A percentile compares a stretch with the other conserved stretches of the same genome.
Evolutionary conservation across 2,329 filamentous ascomycete genomes (phyloP).

Genomic region (Fusarium nodosum): DNA sequence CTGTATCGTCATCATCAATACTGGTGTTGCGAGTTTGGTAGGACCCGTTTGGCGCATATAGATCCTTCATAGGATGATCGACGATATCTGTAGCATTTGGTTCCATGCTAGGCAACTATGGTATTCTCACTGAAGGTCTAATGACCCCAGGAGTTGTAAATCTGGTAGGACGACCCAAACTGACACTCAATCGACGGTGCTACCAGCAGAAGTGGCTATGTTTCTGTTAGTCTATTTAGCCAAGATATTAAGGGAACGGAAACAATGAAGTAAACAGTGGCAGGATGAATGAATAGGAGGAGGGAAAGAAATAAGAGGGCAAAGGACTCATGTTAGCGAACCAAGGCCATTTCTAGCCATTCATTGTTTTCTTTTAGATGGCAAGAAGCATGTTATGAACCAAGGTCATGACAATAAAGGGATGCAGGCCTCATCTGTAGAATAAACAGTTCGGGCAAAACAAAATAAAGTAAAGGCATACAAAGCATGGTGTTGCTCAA

Average conservation of each 20-base stretch:
- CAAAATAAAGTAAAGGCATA: slow-evolving; percentile 7
- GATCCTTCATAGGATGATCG: slow-evolving; percentile 61
- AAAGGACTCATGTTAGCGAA: slow-evolving; percentile 16
- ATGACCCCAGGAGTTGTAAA: slow-evolving; percentile 39
- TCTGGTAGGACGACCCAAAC: slow-evolving; percentile 11
- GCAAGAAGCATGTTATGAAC: slow-evolving; percentile 3
- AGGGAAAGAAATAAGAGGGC: not conserved
- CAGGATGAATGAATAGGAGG: not conserved
- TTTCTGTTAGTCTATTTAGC: slow-evolving; percentile 11
- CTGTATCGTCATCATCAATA: slow-evolving; percentile 53
- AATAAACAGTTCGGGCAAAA: not conserved
- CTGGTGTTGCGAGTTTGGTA: slow-evolving; percentile 33
- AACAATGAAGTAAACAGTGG: not conserved
- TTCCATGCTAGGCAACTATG: slow-evolving; percentile 25
- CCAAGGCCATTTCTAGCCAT: not conserved
- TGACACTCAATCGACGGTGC: not conserved
- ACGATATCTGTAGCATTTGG: slow-evolving; percentile 58
- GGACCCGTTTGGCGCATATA: slow-evolving; percentile 49
- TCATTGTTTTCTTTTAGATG: slow-evolving; percentile 12
- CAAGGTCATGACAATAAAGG: not conserved
- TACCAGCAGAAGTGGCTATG: slow-evolving; percentile 10
- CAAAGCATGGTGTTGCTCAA: slow-evolving; percentile 3
- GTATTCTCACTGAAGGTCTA: slow-evolving; percentile 35
- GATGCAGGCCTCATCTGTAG: not conserved
- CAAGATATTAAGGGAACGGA: not conserved